These are phyloP conservation scores for Dalbergia cochinchinensis DNA, from an alignment of 306 rosid species.

Conservation along the genomic window DNA sequence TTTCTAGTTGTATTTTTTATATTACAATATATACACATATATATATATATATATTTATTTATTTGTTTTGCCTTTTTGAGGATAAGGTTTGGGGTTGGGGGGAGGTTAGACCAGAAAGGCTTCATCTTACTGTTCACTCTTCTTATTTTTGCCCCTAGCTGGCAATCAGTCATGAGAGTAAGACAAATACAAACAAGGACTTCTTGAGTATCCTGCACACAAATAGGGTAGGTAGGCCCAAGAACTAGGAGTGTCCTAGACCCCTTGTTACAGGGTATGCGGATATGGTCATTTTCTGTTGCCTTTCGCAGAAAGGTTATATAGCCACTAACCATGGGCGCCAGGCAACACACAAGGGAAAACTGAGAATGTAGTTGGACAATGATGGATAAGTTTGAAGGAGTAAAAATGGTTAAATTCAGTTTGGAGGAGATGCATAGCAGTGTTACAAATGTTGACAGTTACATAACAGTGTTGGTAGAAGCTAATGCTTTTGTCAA, in stretches of 20 bases:
- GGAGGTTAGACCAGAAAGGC: neutral
- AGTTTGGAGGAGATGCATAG: slow-evolving; percentile 15
- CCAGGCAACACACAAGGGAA: slow-evolving; percentile 23
- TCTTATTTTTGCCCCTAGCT: neutral
- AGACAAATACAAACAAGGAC: slow-evolving; percentile 25
- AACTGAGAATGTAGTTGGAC: slow-evolving; percentile 34
- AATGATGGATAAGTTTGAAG: slow-evolving; percentile 32
- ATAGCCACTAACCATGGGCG: slow-evolving; percentile 24
- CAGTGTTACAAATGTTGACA: neutral
- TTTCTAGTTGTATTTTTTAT: neutral
- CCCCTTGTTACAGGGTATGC: slow-evolving; percentile 5
- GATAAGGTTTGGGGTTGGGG: slow-evolving; percentile 17
- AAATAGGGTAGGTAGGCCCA: slow-evolving; percentile 13
- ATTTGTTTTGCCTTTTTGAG: neutral
- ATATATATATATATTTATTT: neutral
- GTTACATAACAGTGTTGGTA: neutral
- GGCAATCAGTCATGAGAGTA: slow-evolving; percentile 3
- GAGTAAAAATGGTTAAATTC: slow-evolving; percentile 10
- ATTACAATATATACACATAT: neutral
- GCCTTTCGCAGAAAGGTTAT: slow-evolving; percentile 22
- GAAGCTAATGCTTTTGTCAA: neutral
- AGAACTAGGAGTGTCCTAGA: slow-evolving; percentile 28
- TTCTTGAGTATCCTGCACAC: neutral
- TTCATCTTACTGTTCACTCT: neutral
- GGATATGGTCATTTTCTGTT: slow-evolving; percentile 37